Percentiles rank a stretch among this genome's conserved stretches.
Evolutionary conservation across 1,284 basidiomycete genomes (phyloP).

Genomic region (Volvariella volvacea): DNA sequence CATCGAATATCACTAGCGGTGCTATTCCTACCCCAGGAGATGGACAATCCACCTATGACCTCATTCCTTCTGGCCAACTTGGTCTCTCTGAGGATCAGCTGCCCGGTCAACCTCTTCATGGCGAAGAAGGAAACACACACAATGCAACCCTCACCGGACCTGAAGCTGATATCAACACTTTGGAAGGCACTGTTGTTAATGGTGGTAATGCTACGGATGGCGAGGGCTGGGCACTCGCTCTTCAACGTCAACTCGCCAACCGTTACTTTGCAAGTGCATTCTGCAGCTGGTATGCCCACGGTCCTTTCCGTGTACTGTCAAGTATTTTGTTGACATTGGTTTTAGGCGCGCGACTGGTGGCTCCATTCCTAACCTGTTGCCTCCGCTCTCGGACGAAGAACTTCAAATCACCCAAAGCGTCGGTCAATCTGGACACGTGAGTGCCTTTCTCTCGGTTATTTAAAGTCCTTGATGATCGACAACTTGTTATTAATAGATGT

Average conservation of each 20-base stretch:
- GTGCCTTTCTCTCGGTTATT: slow-evolving; percentile 18
- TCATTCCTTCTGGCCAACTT: slow-evolving; percentile 73
- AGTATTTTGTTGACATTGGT: not conserved
- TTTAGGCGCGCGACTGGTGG: slow-evolving; percentile 76
- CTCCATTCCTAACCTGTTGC: slow-evolving; percentile 60
- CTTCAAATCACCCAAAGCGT: slow-evolving; percentile 70
- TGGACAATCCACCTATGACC: slow-evolving; percentile 53
- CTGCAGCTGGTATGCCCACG: slow-evolving; percentile 75
- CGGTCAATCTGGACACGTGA: slow-evolving; percentile 65
- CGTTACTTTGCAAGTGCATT: slow-evolving; percentile 78
- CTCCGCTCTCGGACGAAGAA: slow-evolving; percentile 61
- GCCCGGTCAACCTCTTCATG: slow-evolving; percentile 55
- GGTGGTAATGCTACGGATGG: slow-evolving; percentile 60
- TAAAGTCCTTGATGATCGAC: not conserved
- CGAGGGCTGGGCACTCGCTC: slow-evolving; percentile 61
- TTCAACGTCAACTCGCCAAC: slow-evolving; percentile 72
- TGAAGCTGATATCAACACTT: slow-evolving; percentile 51
- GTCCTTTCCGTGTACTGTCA: not conserved
- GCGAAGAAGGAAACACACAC: slow-evolving; percentile 23
- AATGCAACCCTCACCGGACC: slow-evolving; percentile 50
- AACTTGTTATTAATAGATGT: slow-evolving; percentile 54
- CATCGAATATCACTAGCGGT: slow-evolving; percentile 55
- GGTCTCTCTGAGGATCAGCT: slow-evolving; percentile 60
- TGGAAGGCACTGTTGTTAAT: slow-evolving; percentile 62
- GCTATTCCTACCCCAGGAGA: slow-evolving; percentile 40